Base-by-base conservation (phyloP, 1,139 yeast genomes). In the Zygosaccharomyces sapae region DNA sequence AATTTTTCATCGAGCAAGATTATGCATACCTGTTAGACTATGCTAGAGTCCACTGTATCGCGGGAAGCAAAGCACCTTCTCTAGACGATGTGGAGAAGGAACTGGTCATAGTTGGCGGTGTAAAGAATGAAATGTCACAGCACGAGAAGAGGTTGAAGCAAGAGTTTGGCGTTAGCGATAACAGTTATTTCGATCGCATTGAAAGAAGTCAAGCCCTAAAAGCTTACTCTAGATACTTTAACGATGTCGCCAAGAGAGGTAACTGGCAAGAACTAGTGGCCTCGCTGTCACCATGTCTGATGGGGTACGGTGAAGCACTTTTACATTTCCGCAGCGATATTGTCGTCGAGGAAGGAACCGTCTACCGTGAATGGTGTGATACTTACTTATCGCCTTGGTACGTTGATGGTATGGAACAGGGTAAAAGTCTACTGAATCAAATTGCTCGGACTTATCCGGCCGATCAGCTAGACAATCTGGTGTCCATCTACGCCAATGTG, bases 261-360 rank as follows among this genome's bases (percentile, higher is more conserved):
- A 84, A 82, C 60, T 84, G 81, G 75, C 65, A 81, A 33, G 86
- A 83, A 19, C 74, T 83, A 43, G 78, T 79, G 50, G 75, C 81
- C 5, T 86, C 94, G 0, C 66, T 86, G 44, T 77, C 89, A 2
- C 95, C 95, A 0, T 86, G 95, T 64, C 67, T 85, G 38, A 77
- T 82, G 61, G 95, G 95, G 0, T 85, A 84, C 62, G 76, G 76
- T 33, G 76, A 78, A 48, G 79, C 77, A 4, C 49, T 63, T 4
- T 16, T 46, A 3, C 54, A 57, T 18, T 50, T 58, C 34, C 45
- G 57, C 27, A 48, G 54, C 16, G 30, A 45, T 5, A 57, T 61
- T n/a, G 51, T 58, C 1, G 57, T 55, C 3, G 48, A 33, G 44
- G 61, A 47, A 58, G 68, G n/a, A 37, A 49, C 49, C 8, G 83